Evolutionary conservation across 2,329 filamentous ascomycete species (phyloP), one percentile per base, ranked within the genome.

Genomic region (Colletotrichum sojae): DNA sequence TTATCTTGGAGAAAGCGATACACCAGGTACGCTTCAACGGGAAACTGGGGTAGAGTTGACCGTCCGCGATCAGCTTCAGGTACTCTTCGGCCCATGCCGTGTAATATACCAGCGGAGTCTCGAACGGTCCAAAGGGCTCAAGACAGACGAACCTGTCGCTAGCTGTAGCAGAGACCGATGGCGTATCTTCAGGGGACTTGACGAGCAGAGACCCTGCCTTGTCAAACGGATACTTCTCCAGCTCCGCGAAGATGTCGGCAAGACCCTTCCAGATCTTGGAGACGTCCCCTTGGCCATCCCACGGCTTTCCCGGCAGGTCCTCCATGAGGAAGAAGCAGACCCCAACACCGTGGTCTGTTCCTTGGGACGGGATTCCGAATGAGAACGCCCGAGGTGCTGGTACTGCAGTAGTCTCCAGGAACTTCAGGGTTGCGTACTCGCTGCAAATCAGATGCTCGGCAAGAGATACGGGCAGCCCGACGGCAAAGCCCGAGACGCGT

Each of bases 1-100:
- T 73, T 75, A 20, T 82, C 76, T 43, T 77, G 69, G 10, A 83
- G 78, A 73, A 80, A 83, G 16, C 77, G 75, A 64, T 83, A 80
- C 39, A 82, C 75, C 45, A 84, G 63, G 67, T 79, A 84, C 1
- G 73, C 74, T 12, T 74, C 56, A 16, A 73, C 36, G 4, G 73
- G 68, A 59, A 71, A 75, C 76, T 78, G 71, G 6, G 61, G 67
- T 76, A 76, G 25, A 78, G 72, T 63, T 79, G 76, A n/a, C 76
- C 74, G 63, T 78, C 76, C 9, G 70, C 73, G 71, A 79, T 77
- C 12, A 78, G 69, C 25, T 53, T 22, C 15, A 79, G 69, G 53
- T 77, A 55, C 40, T 74, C 70, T 43, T 75, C 73, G 1, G 74
- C 71, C 25, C 56, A 77, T 15, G 72, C 73, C 4, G 70, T 64